Evolutionary conservation across 2,329 filamentous ascomycete species (phyloP), one percentile per base, ranked within the genome.

Genomic region (Bipolaris zeicola): DNA sequence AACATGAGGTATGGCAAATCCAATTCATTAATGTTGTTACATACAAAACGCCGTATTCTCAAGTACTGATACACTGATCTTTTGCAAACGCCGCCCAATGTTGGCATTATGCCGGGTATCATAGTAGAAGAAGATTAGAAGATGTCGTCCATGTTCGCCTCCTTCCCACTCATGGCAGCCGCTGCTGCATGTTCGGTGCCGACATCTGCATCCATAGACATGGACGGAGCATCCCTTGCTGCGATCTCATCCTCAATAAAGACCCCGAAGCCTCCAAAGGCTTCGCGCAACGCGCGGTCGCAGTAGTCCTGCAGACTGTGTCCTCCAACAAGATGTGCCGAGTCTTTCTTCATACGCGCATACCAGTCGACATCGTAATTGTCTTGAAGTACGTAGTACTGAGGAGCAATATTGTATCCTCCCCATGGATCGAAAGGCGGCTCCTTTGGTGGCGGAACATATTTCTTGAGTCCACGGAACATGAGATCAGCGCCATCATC

Each of bases 401-500:
- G 82, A 22, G 71, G 71, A 8, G 82, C 81, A 49, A 93, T 84
- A 44, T 84, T 78, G 59, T 93, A 78, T 0, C 92, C 95, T 37
- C 87, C 92, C 72, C 95, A 96, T 0, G 94, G 90, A 78, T 97
- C 92, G 78, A 96, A 97, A 0, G 91, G 88, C 55, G 87, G 87
- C 67, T 92, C 87, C 5, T 85, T 85, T 34, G 85, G 84, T 1
- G 85, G 83, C 2, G 82, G 81, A 54, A 83, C 80, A 49, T 82
- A 81, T 56, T 81, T 88, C 76, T 90, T 92, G 55, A 97, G 83
- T 1, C 94, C 94, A 65, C 91, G 89, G 76, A 97, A 93, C 2
- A 88, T 71, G 44, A 85, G 80, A n/a, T 75, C 74, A 46, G 66
- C 73, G 44, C 70, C 66, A 2, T 60, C 57, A 4, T 52, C 44